Percentiles rank a stretch among this genome's conserved stretches.
Conservation (phyloP, 2,329 filamentous ascomycete species). For the Thermomyces lanuginosus region DNA sequence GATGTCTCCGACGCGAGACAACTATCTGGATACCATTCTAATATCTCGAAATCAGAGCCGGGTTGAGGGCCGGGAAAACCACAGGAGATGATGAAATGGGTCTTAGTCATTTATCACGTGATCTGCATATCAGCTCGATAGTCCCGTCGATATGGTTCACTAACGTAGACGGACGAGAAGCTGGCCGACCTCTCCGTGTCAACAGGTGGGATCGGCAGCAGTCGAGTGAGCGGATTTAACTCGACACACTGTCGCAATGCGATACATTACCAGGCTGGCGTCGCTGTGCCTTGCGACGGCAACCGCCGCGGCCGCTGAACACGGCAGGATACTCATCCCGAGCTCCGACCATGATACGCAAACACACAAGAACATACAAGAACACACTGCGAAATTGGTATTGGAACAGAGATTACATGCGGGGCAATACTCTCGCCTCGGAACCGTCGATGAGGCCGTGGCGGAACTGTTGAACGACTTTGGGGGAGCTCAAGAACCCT, state of each 20-base stretch:
- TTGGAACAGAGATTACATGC: conserved; percentile 33
- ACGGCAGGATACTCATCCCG: conserved; percentile 20
- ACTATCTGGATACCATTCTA: conserved; percentile 4
- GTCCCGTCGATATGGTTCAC: no score
- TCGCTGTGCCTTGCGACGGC: conserved; percentile 12
- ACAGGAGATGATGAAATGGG: no score
- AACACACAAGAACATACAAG: conserved; percentile 7
- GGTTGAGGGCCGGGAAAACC: no score
- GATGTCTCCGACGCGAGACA: conserved; percentile 6
- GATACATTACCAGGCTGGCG: conserved; percentile 13
- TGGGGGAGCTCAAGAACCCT: conserved; percentile 35
- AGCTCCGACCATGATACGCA: conserved; percentile 7
- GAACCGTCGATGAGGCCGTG: conserved; percentile 30
- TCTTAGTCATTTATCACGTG: no score
- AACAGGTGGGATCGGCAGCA: conserved; percentile 2
- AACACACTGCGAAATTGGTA: conserved; percentile 22
- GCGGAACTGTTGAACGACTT: conserved; percentile 44
- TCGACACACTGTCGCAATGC: conserved; percentile 11
- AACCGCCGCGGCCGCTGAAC: conserved; percentile 14
- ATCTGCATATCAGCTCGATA: no score
- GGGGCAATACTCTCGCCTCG: conserved; percentile 30
- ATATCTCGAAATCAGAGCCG: no score
- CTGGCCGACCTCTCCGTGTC: neutral
- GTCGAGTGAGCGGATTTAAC: conserved; percentile 1
- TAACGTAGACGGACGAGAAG: conserved; percentile 1